Evolutionary conservation across 495 filamentous ascomycete genomes (phyloP), one percentile per base, ranked within the genome.

Genomic region (Penicillium pancosmium): DNA sequence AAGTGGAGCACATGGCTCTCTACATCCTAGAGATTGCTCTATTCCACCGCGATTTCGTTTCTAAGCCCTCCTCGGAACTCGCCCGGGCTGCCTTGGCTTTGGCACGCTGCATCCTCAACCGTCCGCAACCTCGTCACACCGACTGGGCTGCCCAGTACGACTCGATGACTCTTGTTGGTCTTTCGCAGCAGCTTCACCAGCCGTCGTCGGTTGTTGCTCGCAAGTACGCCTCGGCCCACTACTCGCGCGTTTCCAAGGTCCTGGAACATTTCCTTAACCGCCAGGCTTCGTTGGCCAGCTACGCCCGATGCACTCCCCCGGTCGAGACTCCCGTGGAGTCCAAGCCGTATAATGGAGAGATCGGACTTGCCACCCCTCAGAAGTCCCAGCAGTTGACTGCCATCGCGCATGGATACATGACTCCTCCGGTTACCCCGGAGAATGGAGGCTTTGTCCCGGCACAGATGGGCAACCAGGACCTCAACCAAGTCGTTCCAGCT

Each of bases 1-100:
- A 98, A 73, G 88, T 96, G 25, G 91, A 97, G 75, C 90, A 96
- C 69, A 93, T 98, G 89, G 86, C 94, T 15, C 82, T 89, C 53
- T 99, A 97, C 78, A 87, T 99, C 47, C 85, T 89, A 62, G 94
- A 99, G 75, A 92, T 97, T 65, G 91, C 92, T 25, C 77, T 98
- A 44, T 99, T 95, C 78, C 91, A 97, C 76, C 88, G 91, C 65
- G 95, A 98, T 54, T 98, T 98, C 67, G 92, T 99, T 53, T 91
- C 91, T 36, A 90, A 86, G 52, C 87, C 86, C 56, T 92, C 94
- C 18, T 96, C 92, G 4, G 86, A 95, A 60, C 90, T 98, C 80
- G 94, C 94, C 46, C 83, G 91, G 60, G 88, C 91, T 48, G 90
- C 93, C 1, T 77, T 98, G 52, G 91, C 90, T 41, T 80, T 99